Base-by-base conservation (phyloP, 164 flowering plant genomes). In the Liquidambar formosana region DNA sequence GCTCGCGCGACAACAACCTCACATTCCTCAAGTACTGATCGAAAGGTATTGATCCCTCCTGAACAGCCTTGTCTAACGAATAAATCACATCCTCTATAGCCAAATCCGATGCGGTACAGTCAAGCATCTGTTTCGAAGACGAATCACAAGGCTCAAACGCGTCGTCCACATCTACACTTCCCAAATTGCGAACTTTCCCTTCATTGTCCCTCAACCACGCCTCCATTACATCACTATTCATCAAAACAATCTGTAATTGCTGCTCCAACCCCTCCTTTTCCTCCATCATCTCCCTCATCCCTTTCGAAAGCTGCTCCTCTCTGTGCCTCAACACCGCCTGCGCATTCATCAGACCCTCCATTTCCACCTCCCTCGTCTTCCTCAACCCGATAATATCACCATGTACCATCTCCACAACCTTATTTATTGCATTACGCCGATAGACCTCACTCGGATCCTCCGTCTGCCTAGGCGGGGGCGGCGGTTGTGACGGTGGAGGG, bases 231-330 rank as follows among this genome's bases (percentile, higher is more conserved):
- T 94, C 97, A 0, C 80, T 57, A 59, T 92, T 89, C 93, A 86
- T 92, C 83, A 88, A 78, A 23, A 94, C 87, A 82, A 88, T 80
- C 85, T 94, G 97, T 62, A 94, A 68, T 59, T 88, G 92, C 84
- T 85, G 91, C 86, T 94, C 97, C 67, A 94, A 75, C 0, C 78
- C 89, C 63, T 94, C 96, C 80, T 80, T 94, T 76, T 90, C 97
- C 2, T 82, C 88, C 58, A 45, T 71, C 97, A 94, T 84, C 73
- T 90, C 96, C 70, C 79, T 84, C 75, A 94, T 23, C 47, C 97
- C 98, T 44, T 65, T 81, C 6, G 66, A 58, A 10, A 89, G 41
- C 69, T 80, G 75, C 73, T 83, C 92, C 73, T 85, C 92, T 16
- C 97, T 72, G 76, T 78, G 78, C 70, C 91, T 75, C 82, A 94